Evolutionary conservation across 1,139 yeast genomes (phyloP).

Genomic region (Pichia sp.): DNA sequence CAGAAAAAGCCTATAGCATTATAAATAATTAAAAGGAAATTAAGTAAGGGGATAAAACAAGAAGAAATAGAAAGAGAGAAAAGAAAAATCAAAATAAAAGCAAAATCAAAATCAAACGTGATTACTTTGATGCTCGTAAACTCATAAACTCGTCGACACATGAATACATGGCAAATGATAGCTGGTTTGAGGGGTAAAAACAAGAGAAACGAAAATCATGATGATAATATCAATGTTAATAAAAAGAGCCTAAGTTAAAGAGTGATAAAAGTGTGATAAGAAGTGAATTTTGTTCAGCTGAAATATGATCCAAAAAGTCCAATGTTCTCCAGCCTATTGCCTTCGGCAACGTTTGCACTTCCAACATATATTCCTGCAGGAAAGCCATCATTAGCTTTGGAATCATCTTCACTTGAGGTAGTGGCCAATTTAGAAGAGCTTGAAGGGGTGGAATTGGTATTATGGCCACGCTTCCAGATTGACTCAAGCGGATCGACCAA

Average conservation of each 20-base stretch:
- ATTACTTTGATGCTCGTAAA: not conserved
- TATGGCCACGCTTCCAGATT: constrained; percentile 19
- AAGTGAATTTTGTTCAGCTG: constrained; percentile 2
- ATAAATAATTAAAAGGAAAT: not conserved
- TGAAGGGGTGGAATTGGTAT: not conserved
- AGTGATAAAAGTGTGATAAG: not conserved
- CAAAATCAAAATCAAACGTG: not conserved
- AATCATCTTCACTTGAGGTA: not conserved
- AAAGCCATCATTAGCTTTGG: constrained; percentile 2
- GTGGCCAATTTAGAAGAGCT: not conserved
- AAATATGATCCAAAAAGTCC: constrained; percentile 14
- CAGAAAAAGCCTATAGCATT: not conserved
- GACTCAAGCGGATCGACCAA: constrained; percentile 20
- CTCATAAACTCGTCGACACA: not conserved
- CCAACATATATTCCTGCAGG: not conserved
- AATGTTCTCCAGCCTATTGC: constrained; percentile 6
- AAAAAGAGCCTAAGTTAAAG: not conserved
- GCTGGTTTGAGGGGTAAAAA: not conserved
- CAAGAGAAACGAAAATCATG: not conserved
- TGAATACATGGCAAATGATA: not conserved
- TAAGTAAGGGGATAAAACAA: not conserved
- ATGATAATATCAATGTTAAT: not conserved
- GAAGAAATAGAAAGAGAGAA: not conserved
- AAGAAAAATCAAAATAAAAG: not conserved
- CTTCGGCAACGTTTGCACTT: not conserved